A percentile compares a stretch with the other conserved stretches of the same genome.
Conservation (phyloP, 495 filamentous ascomycete species). For the Penicillium waksmanii region DNA sequence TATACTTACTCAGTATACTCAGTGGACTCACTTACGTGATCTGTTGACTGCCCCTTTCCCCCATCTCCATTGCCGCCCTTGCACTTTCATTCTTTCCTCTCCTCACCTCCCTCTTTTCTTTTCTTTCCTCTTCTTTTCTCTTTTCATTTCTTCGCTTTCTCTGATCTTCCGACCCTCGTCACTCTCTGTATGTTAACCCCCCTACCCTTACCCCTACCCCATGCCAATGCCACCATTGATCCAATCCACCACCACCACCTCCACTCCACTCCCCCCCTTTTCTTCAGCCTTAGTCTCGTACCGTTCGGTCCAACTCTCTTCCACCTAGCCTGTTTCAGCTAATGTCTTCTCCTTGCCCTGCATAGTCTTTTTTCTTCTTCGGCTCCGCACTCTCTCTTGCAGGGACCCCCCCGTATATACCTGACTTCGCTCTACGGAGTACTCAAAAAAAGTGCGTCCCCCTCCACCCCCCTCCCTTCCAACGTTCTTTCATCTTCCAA, state of each 20-base stretch:
- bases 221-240: background rate
- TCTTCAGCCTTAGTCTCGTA: slow-evolving; percentile 35
- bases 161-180: slow-evolving; percentile 6
- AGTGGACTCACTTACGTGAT: background rate
- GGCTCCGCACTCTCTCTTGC: slow-evolving; percentile 25
- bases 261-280: slow-evolving; percentile 34
- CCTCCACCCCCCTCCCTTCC: background rate
- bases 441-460: slow-evolving; percentile 19
- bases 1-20: background rate
- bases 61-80: slow-evolving; percentile 1
- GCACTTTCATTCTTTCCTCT: slow-evolving; percentile 27
- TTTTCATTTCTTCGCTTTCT: slow-evolving; percentile 21
- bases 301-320: slow-evolving; percentile 12
- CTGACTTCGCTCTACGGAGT: slow-evolving; percentile 35
- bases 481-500: slow-evolving; percentile 1
- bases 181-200: slow-evolving; percentile 5
- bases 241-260: background rate
- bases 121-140: slow-evolving; percentile 13
- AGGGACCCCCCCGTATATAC: slow-evolving; percentile 26
- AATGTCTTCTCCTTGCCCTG: slow-evolving; percentile 27
- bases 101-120: background rate
- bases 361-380: slow-evolving; percentile 22
- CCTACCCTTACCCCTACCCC: background rate
- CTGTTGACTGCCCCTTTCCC: background rate
- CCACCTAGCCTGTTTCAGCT: slow-evolving; percentile 35